Conservation (phyloP, 805 yeast species). For the Kuraishia ogatae region DNA sequence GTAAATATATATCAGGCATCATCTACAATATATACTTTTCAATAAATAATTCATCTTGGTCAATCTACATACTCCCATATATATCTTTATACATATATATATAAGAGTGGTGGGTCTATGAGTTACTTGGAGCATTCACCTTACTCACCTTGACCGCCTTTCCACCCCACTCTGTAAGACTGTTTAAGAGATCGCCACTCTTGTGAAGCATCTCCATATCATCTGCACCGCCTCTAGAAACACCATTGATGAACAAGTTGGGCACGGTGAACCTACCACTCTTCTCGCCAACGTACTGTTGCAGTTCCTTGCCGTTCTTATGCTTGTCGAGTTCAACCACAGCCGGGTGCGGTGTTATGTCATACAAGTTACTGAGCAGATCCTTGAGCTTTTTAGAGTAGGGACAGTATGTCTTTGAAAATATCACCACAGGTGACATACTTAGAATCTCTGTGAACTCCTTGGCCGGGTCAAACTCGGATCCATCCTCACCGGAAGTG, state of each 20-base stretch:
- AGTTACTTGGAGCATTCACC: conserved; percentile 50
- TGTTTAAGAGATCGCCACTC: conserved; percentile 40
- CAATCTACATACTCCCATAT: background rate
- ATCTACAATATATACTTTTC: no score
- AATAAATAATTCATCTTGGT: no score
- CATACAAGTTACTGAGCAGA: conserved; percentile 53
- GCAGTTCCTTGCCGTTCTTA: conserved; percentile 66
- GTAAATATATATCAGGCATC: no score
- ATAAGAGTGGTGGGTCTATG: conserved; percentile 5
- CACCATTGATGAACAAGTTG: conserved; percentile 67
- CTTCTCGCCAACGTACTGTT: conserved; percentile 53
- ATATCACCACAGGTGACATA: conserved; percentile 57
- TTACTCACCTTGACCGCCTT: conserved; percentile 39
- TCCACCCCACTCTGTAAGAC: conserved; percentile 57
- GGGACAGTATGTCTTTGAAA: conserved; percentile 65
- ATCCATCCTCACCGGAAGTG: conserved; percentile 8
- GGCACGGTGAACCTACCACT: conserved; percentile 90
- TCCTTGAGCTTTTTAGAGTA: conserved; percentile 65
- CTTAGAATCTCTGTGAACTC: conserved; percentile 50
- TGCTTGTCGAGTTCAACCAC: conserved; percentile 82
- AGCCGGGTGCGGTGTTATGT: conserved; percentile 60
- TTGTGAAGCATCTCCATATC: conserved; percentile 62
- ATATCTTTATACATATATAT: no score
- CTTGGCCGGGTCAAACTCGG: conserved; percentile 37
- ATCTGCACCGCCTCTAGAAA: conserved; percentile 83